Evolutionary conservation across 345 rosid species (phyloP).

Genomic region (Erucastrum elatum): DNA sequence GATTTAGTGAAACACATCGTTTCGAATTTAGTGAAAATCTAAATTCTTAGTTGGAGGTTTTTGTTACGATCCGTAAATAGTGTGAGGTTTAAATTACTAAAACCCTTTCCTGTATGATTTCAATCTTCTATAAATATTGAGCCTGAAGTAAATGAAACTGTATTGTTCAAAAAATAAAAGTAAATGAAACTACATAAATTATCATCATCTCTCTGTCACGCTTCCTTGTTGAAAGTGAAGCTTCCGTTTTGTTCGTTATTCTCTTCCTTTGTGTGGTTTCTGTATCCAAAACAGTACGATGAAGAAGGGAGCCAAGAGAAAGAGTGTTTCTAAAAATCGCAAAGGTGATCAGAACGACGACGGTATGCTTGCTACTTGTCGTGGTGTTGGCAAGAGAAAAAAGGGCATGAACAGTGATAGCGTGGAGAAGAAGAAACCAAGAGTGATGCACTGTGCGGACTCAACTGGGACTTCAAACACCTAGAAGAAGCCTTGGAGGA

Average conservation of each 20-base stretch:
- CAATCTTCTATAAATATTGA: neutral
- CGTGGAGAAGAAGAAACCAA: neutral
- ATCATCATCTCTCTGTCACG: neutral
- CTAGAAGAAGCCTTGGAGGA: conserved; percentile 4
- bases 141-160: neutral
- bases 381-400: neutral
- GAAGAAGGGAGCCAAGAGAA: no score
- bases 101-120: neutral
- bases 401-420: neutral
- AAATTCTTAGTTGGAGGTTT: no score
- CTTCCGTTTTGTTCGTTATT: no score
- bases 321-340: no score
- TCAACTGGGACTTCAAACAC: neutral
- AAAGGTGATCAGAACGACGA: neutral
- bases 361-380: neutral
- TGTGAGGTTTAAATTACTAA: no score
- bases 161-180: no score
- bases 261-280: no score
- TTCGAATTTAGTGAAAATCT: no score
- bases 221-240: neutral
- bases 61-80: no score
- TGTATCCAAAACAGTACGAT: no score
- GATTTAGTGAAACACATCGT: no score
- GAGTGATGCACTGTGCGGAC: neutral
- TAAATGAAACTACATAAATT: neutral